Evolutionary conservation across 2,329 filamentous ascomycete species (phyloP).

Genomic region (Curvularia sp.): DNA sequence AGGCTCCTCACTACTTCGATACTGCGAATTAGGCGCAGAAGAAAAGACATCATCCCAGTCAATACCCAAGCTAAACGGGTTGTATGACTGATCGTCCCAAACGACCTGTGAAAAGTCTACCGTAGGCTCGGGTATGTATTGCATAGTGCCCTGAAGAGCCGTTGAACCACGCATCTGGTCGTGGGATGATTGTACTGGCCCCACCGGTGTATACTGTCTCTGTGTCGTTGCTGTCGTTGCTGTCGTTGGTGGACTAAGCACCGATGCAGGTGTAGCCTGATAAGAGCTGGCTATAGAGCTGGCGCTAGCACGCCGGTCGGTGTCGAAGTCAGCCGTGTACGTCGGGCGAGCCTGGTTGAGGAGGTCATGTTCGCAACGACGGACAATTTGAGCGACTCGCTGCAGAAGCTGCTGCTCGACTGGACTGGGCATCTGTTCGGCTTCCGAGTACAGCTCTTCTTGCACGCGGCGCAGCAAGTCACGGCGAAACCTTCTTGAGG

Average conservation of each 20-base stretch:
- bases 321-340: not conserved
- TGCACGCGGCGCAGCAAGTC: conserved; percentile 48
- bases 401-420: conserved; percentile 39
- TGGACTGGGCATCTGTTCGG: conserved; percentile 28
- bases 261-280: conserved; percentile 5
- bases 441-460: conserved; percentile 38
- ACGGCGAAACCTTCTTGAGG: conserved; percentile 41
- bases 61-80: conserved; percentile 24
- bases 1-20: conserved; percentile 4
- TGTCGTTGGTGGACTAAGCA: not conserved
- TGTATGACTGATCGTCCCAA: conserved; percentile 18
- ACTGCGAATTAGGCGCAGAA: conserved; percentile 11
- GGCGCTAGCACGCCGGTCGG: conserved; percentile 5
- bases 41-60: conserved; percentile 35
- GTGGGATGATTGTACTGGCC: not conserved
- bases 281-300: conserved; percentile 13
- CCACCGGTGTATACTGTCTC: not conserved
- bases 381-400: conserved; percentile 40
- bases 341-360: conserved; percentile 20
- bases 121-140: conserved; percentile 12
- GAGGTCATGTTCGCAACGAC: conserved; percentile 37
- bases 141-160: not conserved
- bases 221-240: not conserved
- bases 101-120: conserved; percentile 2
- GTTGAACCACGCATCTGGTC: not conserved